These are phyloP conservation scores for Solanum chilense DNA, from an alignment of 257 asterid genomes.

Conservation along the genomic window DNA sequence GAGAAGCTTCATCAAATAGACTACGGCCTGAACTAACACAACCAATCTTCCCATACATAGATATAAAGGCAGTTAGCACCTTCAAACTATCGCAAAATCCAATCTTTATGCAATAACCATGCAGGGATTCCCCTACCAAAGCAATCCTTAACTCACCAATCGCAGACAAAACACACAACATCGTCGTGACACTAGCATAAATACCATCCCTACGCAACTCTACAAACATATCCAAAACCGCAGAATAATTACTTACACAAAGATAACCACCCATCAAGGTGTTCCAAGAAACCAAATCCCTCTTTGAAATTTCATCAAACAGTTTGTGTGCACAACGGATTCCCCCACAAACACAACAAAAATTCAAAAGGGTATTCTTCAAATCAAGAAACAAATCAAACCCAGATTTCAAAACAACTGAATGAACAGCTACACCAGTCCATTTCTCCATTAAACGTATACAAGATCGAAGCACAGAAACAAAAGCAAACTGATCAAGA, in stretches of 20 bases:
- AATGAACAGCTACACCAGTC: conserved; percentile 32
- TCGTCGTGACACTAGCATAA: conserved; percentile 18
- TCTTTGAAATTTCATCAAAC: conserved; percentile 40
- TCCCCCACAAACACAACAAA: conserved; percentile 37
- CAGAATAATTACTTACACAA: conserved; percentile 1
- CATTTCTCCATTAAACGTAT: conserved; percentile 16
- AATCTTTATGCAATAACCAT: conserved; percentile 35
- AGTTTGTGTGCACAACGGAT: conserved; percentile 35
- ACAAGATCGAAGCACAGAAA: conserved; percentile 43
- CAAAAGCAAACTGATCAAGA: conserved; percentile 42
- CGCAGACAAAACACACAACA: conserved; percentile 32
- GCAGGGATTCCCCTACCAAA: conserved; percentile 24
- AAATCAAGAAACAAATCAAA: conserved; percentile 33
- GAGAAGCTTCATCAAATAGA: conserved; percentile 36
- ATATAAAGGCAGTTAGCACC: conserved; percentile 33
- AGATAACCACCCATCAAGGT: conserved; percentile 62
- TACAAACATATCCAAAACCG: conserved; percentile 29
- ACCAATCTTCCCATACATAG: conserved; percentile 43
- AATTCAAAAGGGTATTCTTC: conserved; percentile 41
- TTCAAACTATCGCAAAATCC: conserved; percentile 32
- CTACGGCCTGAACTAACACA: conserved; percentile 15
- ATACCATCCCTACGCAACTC: conserved; percentile 9
- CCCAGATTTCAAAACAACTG: conserved; percentile 36
- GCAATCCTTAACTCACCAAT: conserved; percentile 6
- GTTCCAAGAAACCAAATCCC: conserved; percentile 47